Evolutionary conservation across 495 filamentous ascomycete species (phyloP).

Genomic region (Chaetomidium leptoderma): DNA sequence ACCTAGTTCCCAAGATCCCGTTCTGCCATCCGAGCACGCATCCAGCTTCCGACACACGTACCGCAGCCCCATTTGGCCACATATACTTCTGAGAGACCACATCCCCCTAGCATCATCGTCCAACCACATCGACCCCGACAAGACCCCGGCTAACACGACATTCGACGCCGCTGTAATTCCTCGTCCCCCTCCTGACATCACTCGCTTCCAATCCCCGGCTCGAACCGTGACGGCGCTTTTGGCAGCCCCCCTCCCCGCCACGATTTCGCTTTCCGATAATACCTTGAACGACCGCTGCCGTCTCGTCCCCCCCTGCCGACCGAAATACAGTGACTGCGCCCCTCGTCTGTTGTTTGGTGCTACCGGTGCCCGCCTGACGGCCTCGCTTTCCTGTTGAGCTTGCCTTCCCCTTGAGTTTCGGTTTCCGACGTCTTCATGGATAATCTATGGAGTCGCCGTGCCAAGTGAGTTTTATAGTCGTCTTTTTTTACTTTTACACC

Average conservation of each 20-base stretch:
- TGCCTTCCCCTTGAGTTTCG: slow-evolving; percentile 25
- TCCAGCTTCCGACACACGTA: neutral
- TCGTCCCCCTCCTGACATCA: slow-evolving; percentile 17
- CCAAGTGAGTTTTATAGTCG: slow-evolving; percentile 63
- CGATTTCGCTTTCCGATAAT: neutral
- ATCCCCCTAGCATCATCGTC: neutral
- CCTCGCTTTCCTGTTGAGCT: slow-evolving; percentile 12
- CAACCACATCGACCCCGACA: neutral
- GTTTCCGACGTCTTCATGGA: slow-evolving; percentile 39
- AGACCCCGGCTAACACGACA: slow-evolving; percentile 1
- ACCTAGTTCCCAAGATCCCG: slow-evolving; percentile 9
- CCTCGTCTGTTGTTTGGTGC: slow-evolving; percentile 7
- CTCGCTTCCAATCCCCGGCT: neutral
- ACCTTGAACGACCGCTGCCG: neutral
- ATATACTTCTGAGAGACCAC: slow-evolving; percentile 5
- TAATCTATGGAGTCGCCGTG: slow-evolving; percentile 81
- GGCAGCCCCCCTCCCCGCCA: neutral
- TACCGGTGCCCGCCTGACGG: slow-evolving; percentile 18
- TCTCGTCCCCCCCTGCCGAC: slow-evolving; percentile 7
- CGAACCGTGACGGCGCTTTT: neutral
- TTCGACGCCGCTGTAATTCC: slow-evolving; percentile 1
- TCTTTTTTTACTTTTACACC: slow-evolving; percentile 2
- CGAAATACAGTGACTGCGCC: slow-evolving; percentile 1
- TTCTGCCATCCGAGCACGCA: slow-evolving; percentile 13
- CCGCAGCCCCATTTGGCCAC: neutral